These are phyloP conservation scores for Magnolia changhungtana DNA, from an alignment of 164 flowering plant genomes.

Conservation along the genomic window DNA sequence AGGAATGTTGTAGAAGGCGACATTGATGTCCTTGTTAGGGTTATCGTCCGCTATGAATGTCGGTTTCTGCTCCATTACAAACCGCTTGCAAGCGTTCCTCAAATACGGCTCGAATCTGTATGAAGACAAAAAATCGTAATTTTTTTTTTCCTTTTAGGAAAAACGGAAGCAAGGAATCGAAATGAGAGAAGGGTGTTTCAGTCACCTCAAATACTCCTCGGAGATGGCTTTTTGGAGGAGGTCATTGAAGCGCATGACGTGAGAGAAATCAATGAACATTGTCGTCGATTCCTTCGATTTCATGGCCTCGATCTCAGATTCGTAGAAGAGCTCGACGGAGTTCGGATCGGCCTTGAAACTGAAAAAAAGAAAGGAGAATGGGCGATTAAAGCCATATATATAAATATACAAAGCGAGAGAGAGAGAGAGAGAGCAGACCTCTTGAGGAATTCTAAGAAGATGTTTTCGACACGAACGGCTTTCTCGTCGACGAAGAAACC, in stretches of 20 bases:
- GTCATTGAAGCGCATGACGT: slow-evolving; percentile 73
- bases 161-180: neutral
- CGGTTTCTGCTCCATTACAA: slow-evolving; percentile 76
- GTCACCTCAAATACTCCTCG: slow-evolving; percentile 74
- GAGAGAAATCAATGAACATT: slow-evolving; percentile 94
- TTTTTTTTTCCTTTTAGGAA: too few relatives aligned
- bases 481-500: slow-evolving; percentile 73
- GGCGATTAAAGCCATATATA: neutral
- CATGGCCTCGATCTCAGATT: slow-evolving; percentile 74
- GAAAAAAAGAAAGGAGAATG: slow-evolving; percentile 2
- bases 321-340: slow-evolving; percentile 48
- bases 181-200: neutral
- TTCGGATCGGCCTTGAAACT: slow-evolving; percentile 48
- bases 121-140: neutral
- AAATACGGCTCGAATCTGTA: slow-evolving; percentile 73
- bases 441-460: slow-evolving; percentile 85
- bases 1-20: slow-evolving; percentile 90
- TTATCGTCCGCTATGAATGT: slow-evolving; percentile 72
- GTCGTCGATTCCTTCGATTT: slow-evolving; percentile 65
- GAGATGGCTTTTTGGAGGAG: slow-evolving; percentile 75
- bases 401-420: too few relatives aligned
- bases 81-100: slow-evolving; percentile 93
- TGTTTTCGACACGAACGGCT: slow-evolving; percentile 75
- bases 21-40: slow-evolving; percentile 78
- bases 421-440: slow-evolving; percentile 21